phyloP scores from a whole-genome alignment of 257 asterid genomes.

The Fraxinus cuspidata region DNA sequence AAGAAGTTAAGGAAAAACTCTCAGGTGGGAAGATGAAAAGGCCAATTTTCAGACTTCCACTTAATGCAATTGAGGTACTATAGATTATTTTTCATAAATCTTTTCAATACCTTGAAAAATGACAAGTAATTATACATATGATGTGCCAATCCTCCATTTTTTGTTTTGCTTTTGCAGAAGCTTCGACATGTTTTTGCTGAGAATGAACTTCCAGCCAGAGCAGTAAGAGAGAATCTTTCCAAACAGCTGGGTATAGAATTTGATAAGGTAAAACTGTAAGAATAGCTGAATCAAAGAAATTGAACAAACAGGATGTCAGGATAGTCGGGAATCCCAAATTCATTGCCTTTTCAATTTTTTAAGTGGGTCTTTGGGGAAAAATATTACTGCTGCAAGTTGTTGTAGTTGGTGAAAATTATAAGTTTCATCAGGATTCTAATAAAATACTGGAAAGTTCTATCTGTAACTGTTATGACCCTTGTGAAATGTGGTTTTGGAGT shows the following conservation, averaged over 20 bases:
- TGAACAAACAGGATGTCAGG: no score
- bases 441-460: no score
- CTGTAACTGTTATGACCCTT: no score
- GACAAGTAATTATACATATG: neutral
- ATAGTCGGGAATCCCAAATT: no score
- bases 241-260: constrained; percentile 75
- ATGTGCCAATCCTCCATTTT: constrained; percentile 28
- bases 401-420: no score
- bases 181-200: constrained; percentile 84
- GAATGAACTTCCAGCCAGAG: constrained; percentile 91
- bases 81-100: constrained; percentile 15
- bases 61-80: constrained; percentile 74
- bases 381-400: no score
- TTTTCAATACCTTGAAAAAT: constrained; percentile 4
- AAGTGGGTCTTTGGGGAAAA: no score
- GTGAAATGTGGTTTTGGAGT: no score
- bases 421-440: no score
- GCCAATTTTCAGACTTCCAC: constrained; percentile 73
- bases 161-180: constrained; percentile 54
- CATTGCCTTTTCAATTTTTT: no score
- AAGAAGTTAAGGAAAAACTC: constrained; percentile 37
- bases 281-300: no score
- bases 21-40: constrained; percentile 45
- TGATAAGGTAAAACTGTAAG: constrained; percentile 61
- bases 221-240: constrained; percentile 65